Conservation (phyloP, 306 rosid genomes). For the Pterocarpus macrocarpus region DNA sequence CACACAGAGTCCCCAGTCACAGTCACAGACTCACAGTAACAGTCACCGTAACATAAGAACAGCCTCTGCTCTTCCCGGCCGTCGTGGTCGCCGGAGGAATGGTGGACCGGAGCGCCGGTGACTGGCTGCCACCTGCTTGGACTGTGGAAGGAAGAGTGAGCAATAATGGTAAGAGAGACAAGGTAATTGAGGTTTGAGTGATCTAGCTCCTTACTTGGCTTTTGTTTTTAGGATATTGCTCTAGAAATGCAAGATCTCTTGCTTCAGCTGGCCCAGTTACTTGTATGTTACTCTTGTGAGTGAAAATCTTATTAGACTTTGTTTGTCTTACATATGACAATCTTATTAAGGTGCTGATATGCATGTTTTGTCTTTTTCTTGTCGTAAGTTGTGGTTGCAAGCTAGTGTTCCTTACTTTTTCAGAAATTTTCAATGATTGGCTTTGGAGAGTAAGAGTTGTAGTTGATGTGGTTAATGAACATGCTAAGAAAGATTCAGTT, state of each 20-base stretch:
- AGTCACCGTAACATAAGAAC: no score
- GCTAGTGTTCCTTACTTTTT: background rate
- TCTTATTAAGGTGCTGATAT: background rate
- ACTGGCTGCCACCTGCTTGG: conserved; percentile 78
- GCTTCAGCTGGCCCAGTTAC: background rate
- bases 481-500: background rate
- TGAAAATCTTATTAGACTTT: conserved; percentile 7
- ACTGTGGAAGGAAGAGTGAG: conserved; percentile 62
- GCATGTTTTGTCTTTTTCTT: conserved; percentile 19
- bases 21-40: no score
- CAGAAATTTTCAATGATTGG: conserved; percentile 10
- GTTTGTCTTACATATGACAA: background rate
- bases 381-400: background rate
- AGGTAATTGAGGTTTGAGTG: conserved; percentile 56
- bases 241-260: conserved; percentile 50
- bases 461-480: background rate
- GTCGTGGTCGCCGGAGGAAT: conserved; percentile 49
- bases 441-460: background rate
- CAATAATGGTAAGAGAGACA: conserved; percentile 69
- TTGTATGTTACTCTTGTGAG: conserved; percentile 3
- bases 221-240: background rate
- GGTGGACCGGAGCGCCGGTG: conserved; percentile 57
- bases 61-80: background rate
- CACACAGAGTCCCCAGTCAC: no score
- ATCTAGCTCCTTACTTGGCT: background rate